Percentiles rank a stretch among this genome's conserved stretches.
Conservation (phyloP, 1,284 basidiomycete genomes). For the Ceratobasidium sp. region DNA sequence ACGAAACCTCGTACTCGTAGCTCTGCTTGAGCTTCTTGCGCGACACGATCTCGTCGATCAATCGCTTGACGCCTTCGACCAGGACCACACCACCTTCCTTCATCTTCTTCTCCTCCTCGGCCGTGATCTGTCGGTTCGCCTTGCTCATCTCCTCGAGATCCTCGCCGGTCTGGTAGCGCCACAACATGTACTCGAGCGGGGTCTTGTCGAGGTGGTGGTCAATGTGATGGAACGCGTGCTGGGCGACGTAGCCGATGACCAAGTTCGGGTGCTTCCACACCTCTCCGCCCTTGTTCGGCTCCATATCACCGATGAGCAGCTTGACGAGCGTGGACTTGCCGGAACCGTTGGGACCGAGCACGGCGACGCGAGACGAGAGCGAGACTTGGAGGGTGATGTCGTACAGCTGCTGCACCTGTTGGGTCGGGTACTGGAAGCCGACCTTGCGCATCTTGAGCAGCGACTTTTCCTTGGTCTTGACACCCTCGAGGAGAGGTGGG, state of each 20-base stretch:
- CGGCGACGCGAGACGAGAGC: slow-evolving; percentile 95
- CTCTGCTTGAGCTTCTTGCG: slow-evolving; percentile 99
- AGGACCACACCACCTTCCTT: slow-evolving; percentile 90
- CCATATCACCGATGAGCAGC: slow-evolving; percentile 97
- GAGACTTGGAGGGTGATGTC: slow-evolving; percentile 97
- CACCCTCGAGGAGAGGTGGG: slow-evolving; percentile 96
- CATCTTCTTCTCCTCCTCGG: slow-evolving; percentile 95
- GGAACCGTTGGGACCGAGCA: slow-evolving; percentile 97
- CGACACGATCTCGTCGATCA: slow-evolving; percentile 90
- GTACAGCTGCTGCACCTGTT: slow-evolving; percentile 88
- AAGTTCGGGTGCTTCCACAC: slow-evolving; percentile 99
- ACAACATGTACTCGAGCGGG: slow-evolving; percentile 97
- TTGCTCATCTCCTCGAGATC: slow-evolving; percentile 97
- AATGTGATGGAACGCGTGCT: slow-evolving; percentile 99
- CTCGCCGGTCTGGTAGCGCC: slow-evolving; percentile 99
- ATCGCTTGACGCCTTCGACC: slow-evolving; percentile 93
- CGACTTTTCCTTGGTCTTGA: slow-evolving; percentile 99
- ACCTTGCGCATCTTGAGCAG: slow-evolving; percentile 98
- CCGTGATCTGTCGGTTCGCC: slow-evolving; percentile 87
- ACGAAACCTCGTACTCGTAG: slow-evolving; percentile 96
- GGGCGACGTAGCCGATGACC: slow-evolving; percentile 98
- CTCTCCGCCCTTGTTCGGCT: slow-evolving; percentile 95
- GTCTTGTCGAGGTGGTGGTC: slow-evolving; percentile 98
- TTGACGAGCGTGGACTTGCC: slow-evolving; percentile 99
- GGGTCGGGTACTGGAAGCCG: slow-evolving; percentile 94